These are phyloP conservation scores for Triangularia setosa DNA, from an alignment of 2,329 filamentous ascomycete species.

Conservation along the genomic window DNA sequence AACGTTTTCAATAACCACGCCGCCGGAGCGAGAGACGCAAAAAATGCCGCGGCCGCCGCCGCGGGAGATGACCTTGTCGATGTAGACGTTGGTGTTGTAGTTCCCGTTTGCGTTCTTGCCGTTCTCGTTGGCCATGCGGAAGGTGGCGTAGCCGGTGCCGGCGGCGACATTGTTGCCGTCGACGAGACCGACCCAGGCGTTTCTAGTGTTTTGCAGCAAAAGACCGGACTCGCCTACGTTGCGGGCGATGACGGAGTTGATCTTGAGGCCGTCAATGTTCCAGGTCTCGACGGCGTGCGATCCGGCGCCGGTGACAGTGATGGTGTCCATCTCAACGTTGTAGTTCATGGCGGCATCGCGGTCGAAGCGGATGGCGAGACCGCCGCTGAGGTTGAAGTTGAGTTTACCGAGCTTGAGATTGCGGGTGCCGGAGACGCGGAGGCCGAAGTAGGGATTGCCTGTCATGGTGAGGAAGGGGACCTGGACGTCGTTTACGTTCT, in stretches of 20 bases:
- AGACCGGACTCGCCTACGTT: slow-evolving; percentile 54
- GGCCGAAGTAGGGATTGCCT: slow-evolving; percentile 54
- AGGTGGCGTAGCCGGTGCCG: slow-evolving; percentile 52
- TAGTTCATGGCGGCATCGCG: slow-evolving; percentile 49
- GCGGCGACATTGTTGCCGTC: slow-evolving; percentile 52
- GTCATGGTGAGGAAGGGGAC: slow-evolving; percentile 57
- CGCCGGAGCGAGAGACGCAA: slow-evolving; percentile 54
- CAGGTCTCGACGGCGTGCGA: slow-evolving; percentile 57
- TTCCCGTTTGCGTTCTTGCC: slow-evolving; percentile 43
- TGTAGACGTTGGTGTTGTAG: slow-evolving; percentile 49
- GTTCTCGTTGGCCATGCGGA: slow-evolving; percentile 56
- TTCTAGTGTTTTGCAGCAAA: slow-evolving; percentile 51
- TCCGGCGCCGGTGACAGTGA: slow-evolving; percentile 49
- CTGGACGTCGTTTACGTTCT: slow-evolving; percentile 43
- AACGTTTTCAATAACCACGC: slow-evolving; percentile 44
- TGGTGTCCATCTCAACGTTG: slow-evolving; percentile 51
- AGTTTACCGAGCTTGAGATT: slow-evolving; percentile 48
- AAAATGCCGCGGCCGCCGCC: slow-evolving; percentile 56
- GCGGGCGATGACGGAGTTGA: slow-evolving; percentile 49
- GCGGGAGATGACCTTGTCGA: slow-evolving; percentile 52
- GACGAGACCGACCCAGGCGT: slow-evolving; percentile 50
- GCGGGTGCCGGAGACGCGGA: slow-evolving; percentile 51
- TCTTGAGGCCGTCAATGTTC: slow-evolving; percentile 53
- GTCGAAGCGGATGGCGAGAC: slow-evolving; percentile 55
- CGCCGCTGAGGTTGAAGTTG: slow-evolving; percentile 51